phyloP scores from a whole-genome alignment of 75 land plant species.

The Pinus albicaulis region DNA sequence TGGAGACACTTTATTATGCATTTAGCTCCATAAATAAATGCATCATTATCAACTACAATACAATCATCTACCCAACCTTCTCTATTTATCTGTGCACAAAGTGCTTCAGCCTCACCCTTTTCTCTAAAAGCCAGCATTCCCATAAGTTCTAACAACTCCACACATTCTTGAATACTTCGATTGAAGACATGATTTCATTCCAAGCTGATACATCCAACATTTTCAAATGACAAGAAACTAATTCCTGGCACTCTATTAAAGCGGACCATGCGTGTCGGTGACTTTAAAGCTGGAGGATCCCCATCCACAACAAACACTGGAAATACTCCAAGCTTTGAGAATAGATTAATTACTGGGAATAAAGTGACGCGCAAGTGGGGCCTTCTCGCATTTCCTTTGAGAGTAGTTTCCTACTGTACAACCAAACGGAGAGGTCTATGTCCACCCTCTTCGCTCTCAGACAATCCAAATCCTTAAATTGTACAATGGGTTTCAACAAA shows the following conservation, averaged over 20 bases:
- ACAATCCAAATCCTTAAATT: slow-evolving; percentile 49
- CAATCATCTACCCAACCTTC: slow-evolving; percentile 89
- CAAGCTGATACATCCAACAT: slow-evolving; percentile 17
- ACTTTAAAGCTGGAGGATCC: slow-evolving; percentile 61
- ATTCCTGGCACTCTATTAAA: slow-evolving; percentile 52
- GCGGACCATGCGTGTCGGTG: slow-evolving; percentile 48
- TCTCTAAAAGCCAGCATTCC: slow-evolving; percentile 81
- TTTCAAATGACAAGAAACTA: slow-evolving; percentile 13
- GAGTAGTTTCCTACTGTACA: slow-evolving; percentile 75
- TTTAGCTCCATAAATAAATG: slow-evolving; percentile 77
- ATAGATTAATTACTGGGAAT: slow-evolving; percentile 74
- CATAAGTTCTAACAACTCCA: slow-evolving; percentile 77
- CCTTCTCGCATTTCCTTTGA: slow-evolving; percentile 34
- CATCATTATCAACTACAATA: slow-evolving; percentile 87
- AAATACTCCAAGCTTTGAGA: slow-evolving; percentile 79
- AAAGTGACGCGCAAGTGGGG: slow-evolving; percentile 77
- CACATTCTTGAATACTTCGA: slow-evolving; percentile 58
- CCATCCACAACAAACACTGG: slow-evolving; percentile 89
- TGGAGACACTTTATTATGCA: slow-evolving; percentile 67
- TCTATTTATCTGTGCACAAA: slow-evolving; percentile 77
- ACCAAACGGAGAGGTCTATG: slow-evolving; percentile 85
- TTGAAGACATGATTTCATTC: slow-evolving; percentile 49
- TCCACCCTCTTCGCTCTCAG: slow-evolving; percentile 68
- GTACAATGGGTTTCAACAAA: slow-evolving; percentile 56
- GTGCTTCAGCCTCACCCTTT: slow-evolving; percentile 79